phyloP scores from a whole-genome alignment of 148 eudicot species.

The Chenopodium formosanum region DNA sequence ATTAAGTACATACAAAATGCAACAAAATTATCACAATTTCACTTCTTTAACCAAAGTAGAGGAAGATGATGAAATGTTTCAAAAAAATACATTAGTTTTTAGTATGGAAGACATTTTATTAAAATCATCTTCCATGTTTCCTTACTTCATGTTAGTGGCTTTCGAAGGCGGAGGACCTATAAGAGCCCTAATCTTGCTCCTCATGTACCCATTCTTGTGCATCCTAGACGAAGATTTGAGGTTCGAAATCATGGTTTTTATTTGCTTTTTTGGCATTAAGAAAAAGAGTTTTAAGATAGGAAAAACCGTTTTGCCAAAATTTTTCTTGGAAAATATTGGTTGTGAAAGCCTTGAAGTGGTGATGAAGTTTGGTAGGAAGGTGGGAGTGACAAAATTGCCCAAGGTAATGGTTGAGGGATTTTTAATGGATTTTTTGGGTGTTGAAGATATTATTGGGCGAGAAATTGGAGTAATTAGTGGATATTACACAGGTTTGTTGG shows the following conservation, averaged over 20 bases:
- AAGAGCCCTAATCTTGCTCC: slow-evolving; percentile 35
- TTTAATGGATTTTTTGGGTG: slow-evolving; percentile 31
- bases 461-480: slow-evolving; percentile 32
- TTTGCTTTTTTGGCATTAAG: slow-evolving; percentile 34
- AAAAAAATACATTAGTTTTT: slow-evolving; percentile 27
- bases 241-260: slow-evolving; percentile 33
- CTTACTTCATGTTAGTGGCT: slow-evolving; percentile 43
- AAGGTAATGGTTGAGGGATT: slow-evolving; percentile 43
- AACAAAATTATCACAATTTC: slow-evolving; percentile 9
- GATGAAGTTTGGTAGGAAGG: slow-evolving; percentile 27
- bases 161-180: slow-evolving; percentile 36
- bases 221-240: slow-evolving; percentile 20
- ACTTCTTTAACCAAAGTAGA: slow-evolving; percentile 14
- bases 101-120: slow-evolving; percentile 28
- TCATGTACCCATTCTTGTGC: slow-evolving; percentile 31
- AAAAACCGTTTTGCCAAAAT: slow-evolving; percentile 38
- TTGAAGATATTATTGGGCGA: slow-evolving; percentile 30
- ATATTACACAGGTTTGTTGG: slow-evolving; percentile 27
- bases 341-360: slow-evolving; percentile 34
- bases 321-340: slow-evolving; percentile 37
- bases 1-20: neutral
- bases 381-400: slow-evolving; percentile 33
- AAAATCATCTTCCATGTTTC: slow-evolving; percentile 30
- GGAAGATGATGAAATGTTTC: neutral
- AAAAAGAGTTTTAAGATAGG: slow-evolving; percentile 21